Evolutionary conservation across 306 rosid genomes (phyloP), one percentile per base, ranked within the genome.

Genomic region (Betula pendula): DNA sequence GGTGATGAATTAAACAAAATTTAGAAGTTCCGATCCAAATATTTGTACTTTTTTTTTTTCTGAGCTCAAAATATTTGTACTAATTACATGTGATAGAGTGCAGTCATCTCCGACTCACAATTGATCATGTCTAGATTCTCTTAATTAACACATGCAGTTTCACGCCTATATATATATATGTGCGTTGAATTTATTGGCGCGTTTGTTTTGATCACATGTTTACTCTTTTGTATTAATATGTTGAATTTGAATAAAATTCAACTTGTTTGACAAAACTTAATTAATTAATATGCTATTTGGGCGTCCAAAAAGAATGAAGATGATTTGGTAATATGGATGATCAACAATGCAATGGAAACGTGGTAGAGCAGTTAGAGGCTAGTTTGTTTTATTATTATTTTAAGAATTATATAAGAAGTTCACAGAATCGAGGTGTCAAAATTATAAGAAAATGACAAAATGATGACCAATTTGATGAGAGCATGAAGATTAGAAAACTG

Each of bases 391-490:
- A 59, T 71, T 65, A 4, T 45, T 13, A 25, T 8, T 58, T 72
- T 80, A 33, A 73, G 45, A 73, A 84, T 76, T 76, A 72, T 66
- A 72, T 44, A 58, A 48, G 44, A 58, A 48, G 44, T 50, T 59
- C 42, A 75, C 40, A 75, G 53, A 72, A 74, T 15, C 10, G 27
- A 48, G 20, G 74, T 81, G 33, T 68, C 55, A 71, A 84, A 53
- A 70, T 77, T 77, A 78, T 43, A 60, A 85, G 86, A 83, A 72
- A 77, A 82, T 76, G 90, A 84, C 90, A 87, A 88, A 76, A 52
- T 71, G 82, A 84, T 87, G 84, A 87, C 81, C 69, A 20, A 72
- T 72, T 13, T 67, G 44, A 47, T 73, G 71, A 80, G 79, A 22
- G 62, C 52, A 78, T 73, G 3, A 70, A 65, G 62, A 70, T 8